These are phyloP conservation scores for Rhodofomes roseus DNA, from an alignment of 1,284 basidiomycete genomes.

Conservation along the genomic window DNA sequence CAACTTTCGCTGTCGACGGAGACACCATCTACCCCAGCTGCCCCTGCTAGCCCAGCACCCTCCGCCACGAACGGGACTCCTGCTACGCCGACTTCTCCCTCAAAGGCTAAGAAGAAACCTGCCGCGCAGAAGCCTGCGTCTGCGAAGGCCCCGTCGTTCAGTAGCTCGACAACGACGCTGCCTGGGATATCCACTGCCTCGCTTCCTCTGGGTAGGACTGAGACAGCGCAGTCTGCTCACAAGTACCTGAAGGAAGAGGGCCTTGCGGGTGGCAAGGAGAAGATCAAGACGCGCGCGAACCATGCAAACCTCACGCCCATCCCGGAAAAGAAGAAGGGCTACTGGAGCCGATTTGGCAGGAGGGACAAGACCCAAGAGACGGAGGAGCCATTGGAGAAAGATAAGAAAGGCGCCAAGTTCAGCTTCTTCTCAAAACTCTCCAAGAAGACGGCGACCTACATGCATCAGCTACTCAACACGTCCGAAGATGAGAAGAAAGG, in stretches of 20 bases:
- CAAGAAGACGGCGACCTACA: conserved; percentile 53
- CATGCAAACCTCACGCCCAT: conserved; percentile 49
- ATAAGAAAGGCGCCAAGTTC: conserved; percentile 33
- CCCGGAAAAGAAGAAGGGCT: conserved; percentile 38
- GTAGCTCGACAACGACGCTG: conserved; percentile 24
- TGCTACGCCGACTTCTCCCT: not conserved
- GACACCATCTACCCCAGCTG: conserved; percentile 12
- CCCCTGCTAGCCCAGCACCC: not conserved
- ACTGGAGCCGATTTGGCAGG: conserved; percentile 46
- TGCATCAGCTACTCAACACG: conserved; percentile 63
- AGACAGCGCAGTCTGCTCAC: conserved; percentile 60
- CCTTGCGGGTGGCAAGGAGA: conserved; percentile 45
- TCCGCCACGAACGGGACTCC: not conserved
- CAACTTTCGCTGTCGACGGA: conserved; percentile 7
- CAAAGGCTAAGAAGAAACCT: conserved; percentile 15
- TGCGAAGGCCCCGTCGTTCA: conserved; percentile 5
- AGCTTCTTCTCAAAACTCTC: conserved; percentile 53
- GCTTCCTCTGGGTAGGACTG: conserved; percentile 42
- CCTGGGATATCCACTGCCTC: conserved; percentile 39
- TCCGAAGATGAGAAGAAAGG: conserved; percentile 55
- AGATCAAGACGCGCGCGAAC: conserved; percentile 65
- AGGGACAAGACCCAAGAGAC: conserved; percentile 31
- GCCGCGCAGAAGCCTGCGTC: conserved; percentile 14
- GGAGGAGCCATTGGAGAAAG: too few relatives aligned
- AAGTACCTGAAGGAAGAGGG: conserved; percentile 62